phyloP scores from a whole-genome alignment of 176 grass and related monocot genomes.

The Avena eriantha region DNA sequence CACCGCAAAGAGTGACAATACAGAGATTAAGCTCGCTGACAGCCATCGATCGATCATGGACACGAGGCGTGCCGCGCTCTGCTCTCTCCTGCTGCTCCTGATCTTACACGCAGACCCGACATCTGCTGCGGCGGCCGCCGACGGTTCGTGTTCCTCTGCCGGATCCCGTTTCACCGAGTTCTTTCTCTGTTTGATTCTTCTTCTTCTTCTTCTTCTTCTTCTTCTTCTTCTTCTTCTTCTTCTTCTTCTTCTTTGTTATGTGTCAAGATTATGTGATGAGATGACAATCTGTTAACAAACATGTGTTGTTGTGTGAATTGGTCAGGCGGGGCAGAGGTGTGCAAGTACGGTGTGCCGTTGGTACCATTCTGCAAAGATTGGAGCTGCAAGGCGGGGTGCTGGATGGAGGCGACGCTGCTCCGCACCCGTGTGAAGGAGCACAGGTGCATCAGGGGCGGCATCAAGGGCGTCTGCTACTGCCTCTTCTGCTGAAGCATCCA shows the following conservation, averaged over 20 bases:
- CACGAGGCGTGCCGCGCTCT: background rate
- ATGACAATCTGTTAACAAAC: too few species aligned
- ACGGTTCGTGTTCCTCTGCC: background rate
- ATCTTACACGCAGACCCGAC: background rate
- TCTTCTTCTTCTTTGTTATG: too few species aligned
- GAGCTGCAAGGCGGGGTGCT: constrained; percentile 41
- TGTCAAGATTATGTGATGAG: too few species aligned
- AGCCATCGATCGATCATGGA: background rate
- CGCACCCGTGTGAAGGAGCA: background rate
- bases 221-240: too few species aligned
- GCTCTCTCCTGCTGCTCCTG: background rate
- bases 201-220: background rate
- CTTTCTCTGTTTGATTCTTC: too few species aligned
- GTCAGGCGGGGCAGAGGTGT: background rate
- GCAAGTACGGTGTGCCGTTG: background rate
- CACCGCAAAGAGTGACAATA: too few species aligned
- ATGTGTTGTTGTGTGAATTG: too few species aligned
- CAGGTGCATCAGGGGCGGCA: constrained; percentile 24
- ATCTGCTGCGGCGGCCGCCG: background rate
- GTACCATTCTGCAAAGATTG: constrained; percentile 39
- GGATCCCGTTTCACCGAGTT: background rate
- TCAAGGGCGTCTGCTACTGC: constrained; percentile 8
- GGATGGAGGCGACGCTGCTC: constrained; percentile 9
- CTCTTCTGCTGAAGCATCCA: background rate
- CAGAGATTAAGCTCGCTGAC: too few species aligned